Evolutionary conservation across 495 filamentous ascomycete species (phyloP).

Genomic region (Aspergillus affinis): DNA sequence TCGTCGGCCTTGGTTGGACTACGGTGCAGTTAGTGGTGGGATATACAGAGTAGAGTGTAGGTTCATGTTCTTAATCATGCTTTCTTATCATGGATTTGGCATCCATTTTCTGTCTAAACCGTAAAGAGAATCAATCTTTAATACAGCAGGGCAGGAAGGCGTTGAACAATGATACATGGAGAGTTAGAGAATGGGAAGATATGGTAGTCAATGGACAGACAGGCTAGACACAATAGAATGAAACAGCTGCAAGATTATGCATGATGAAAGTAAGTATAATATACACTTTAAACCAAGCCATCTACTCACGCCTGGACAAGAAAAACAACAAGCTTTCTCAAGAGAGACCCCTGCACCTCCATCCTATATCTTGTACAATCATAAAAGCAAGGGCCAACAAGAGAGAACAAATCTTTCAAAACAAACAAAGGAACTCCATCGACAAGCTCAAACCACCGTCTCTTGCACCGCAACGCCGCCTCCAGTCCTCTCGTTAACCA

Average conservation of each 20-base stretch:
- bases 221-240: not conserved
- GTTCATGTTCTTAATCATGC: too few relatives aligned
- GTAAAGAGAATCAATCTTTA: too few relatives aligned
- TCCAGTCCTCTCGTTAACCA: slow-evolving; percentile 17
- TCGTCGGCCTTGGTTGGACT: too few relatives aligned
- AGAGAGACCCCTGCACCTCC: not conserved
- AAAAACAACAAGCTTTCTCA: slow-evolving; percentile 1
- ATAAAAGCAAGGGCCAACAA: not conserved
- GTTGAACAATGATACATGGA: too few relatives aligned
- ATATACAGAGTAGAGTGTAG: too few relatives aligned
- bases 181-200: too few relatives aligned
- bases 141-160: too few relatives aligned
- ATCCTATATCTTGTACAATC: slow-evolving; percentile 7
- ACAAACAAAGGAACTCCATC: not conserved
- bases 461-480: not conserved
- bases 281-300: slow-evolving; percentile 6
- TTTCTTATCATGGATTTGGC: too few relatives aligned
- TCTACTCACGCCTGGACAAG: not conserved
- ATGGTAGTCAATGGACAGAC: not conserved
- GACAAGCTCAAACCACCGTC: not conserved
- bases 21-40: too few relatives aligned
- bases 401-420: not conserved
- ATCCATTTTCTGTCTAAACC: too few relatives aligned
- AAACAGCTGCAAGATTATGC: not conserved
- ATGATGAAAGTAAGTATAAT: slow-evolving; percentile 4